Percentiles rank a stretch among this genome's conserved stretches.
Conservation (phyloP, 257 asterid species). For the Phtheirospermum japonicum region DNA sequence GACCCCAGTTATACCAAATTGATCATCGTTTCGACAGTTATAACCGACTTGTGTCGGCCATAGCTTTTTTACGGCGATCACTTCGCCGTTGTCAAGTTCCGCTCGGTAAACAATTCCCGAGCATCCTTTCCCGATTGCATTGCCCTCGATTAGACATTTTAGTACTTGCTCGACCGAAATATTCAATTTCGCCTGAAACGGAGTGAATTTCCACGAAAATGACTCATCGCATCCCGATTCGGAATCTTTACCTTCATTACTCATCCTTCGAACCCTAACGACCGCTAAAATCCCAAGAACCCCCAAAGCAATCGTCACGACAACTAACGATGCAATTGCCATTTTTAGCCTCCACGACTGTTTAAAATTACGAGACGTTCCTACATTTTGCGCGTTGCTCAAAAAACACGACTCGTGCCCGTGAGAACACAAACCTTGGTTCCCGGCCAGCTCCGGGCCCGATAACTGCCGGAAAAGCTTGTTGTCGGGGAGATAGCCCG, state of each 20-base stretch:
- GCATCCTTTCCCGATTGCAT: constrained; percentile 74
- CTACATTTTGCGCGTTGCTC: constrained; percentile 31
- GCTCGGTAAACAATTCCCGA: constrained; percentile 73
- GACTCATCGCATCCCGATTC: constrained; percentile 42
- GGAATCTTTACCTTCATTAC: constrained; percentile 40
- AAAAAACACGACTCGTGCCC: constrained; percentile 66
- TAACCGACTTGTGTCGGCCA: constrained; percentile 47
- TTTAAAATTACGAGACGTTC: constrained; percentile 22
- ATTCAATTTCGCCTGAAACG: constrained; percentile 60
- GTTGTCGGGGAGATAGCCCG: constrained; percentile 71
- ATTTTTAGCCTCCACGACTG: constrained; percentile 54
- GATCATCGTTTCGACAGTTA: constrained; percentile 29
- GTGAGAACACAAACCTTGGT: constrained; percentile 48
- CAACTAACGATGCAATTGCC: constrained; percentile 49
- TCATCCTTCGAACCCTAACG: constrained; percentile 46
- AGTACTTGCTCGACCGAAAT: constrained; percentile 54
- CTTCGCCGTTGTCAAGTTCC: constrained; percentile 50
- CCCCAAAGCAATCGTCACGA: constrained; percentile 45
- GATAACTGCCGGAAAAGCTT: constrained; percentile 73
- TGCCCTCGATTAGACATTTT: constrained; percentile 55
- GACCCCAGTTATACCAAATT: constrained; percentile 34
- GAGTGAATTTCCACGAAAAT: constrained; percentile 61
- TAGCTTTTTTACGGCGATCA: constrained; percentile 69
- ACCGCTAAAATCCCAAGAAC: constrained; percentile 54
- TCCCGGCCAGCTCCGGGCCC: constrained; percentile 51